phyloP scores from a whole-genome alignment of 2,329 filamentous ascomycete species.

The Neofusicoccum kwambonambiense region DNA sequence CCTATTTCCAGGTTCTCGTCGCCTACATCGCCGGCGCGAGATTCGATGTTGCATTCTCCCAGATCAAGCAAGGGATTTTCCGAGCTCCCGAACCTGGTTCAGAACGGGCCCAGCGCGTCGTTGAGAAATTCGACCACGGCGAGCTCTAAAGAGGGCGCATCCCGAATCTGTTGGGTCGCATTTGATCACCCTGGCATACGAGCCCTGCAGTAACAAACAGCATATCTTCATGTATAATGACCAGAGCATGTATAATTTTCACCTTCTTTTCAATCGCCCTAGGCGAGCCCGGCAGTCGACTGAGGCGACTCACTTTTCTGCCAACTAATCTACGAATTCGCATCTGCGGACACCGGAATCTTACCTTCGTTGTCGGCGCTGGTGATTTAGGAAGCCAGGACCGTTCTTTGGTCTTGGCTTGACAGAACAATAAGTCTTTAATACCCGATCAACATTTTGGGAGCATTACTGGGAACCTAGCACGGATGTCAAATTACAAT shows the following conservation, averaged over 20 bases:
- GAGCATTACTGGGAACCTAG: constrained; percentile 46
- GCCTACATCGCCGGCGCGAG: constrained; percentile 80
- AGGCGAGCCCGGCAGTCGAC: neutral
- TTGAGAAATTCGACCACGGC: constrained; percentile 26
- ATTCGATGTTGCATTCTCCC: constrained; percentile 68
- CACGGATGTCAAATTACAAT: constrained; percentile 99
- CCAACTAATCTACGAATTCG: neutral
- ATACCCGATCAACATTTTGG: neutral
- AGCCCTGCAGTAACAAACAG: neutral
- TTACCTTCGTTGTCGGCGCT: no score
- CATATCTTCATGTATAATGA: constrained; percentile 10
- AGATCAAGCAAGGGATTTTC: constrained; percentile 49
- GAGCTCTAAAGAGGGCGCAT: constrained; percentile 23
- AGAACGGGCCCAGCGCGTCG: neutral
- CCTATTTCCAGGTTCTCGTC: constrained; percentile 49
- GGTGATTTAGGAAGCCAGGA: neutral
- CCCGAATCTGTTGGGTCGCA: neutral
- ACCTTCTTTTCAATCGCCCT: neutral
- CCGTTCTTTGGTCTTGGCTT: neutral
- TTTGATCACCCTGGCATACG: neutral
- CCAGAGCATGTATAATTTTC: constrained; percentile 1
- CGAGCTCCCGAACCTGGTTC: constrained; percentile 6
- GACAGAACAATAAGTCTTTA: neutral
- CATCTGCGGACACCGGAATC: neutral
- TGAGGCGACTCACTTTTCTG: neutral